Base-by-base conservation (phyloP, 208 protist species). In the Zelonia costaricensis region DNA sequence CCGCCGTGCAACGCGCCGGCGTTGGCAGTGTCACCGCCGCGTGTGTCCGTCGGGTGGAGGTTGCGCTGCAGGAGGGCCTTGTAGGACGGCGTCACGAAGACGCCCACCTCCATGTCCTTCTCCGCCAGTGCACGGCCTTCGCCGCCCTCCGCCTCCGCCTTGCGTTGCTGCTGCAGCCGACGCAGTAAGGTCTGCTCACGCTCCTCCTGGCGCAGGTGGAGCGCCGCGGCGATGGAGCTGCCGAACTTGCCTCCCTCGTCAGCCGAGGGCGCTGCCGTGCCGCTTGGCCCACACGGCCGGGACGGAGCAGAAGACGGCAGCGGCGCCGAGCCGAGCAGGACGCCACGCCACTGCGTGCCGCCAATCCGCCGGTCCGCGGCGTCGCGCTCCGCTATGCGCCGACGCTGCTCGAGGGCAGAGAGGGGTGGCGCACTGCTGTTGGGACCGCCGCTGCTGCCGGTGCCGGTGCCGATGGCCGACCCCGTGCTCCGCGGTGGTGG, bases 21-120 rank as follows among this genome's bases (percentile, higher is more conserved):
- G n/a, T n/a, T n/a, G n/a, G n/a, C n/a, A n/a, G n/a, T n/a, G n/a
- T n/a, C 51, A 8, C 20, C 10, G 22, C 31, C 25, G 7, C 3
- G 3, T 20, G 7, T 56, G 1, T 15, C 54, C 1, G 28, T 7
- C 4, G 44, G 33, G 30, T 69, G 65, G 18, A 53, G 58, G 49
- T 84, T 80, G 44, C 74, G 67, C 45, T 70, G 69, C 42, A 89
- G 66, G 13, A 81, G 49, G 13, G 69, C 68, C 35, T 78, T 61
- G 66, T 92, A 92, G 33, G 78, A 56, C 0, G 78, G 56, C 9
- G 86, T 92, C 10, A 92, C 73, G 56, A 92, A 92, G 3, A 89
- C 76, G 43, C 86, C 86, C 23, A 92, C 82, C 8, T 89, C 74
- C 47, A 76, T 9, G 40, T 92, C 86, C 62, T 87, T 89, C 60